phyloP scores from a whole-genome alignment of 495 filamentous ascomycete species.

The Aspergillus taichungensis region DNA sequence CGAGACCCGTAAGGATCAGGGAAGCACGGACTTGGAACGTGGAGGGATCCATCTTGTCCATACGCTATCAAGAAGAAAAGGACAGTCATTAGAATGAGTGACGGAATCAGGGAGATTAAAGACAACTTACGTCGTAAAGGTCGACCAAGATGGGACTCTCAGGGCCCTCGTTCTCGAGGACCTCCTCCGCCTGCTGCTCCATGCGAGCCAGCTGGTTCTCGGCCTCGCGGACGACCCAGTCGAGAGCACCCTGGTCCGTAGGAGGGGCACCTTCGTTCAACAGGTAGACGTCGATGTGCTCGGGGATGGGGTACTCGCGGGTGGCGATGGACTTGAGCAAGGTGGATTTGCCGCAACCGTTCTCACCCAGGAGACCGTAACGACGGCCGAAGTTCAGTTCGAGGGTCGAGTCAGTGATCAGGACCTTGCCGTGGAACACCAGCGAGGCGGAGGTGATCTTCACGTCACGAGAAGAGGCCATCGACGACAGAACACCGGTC shows the following conservation, averaged over 20 bases:
- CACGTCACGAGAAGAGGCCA: slow-evolving; percentile 76
- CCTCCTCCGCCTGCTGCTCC: slow-evolving; percentile 80
- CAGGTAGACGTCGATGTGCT: slow-evolving; percentile 97
- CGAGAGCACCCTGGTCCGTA: slow-evolving; percentile 78
- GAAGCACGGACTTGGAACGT: slow-evolving; percentile 97
- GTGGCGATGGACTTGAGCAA: slow-evolving; percentile 87
- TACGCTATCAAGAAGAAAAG: slow-evolving; percentile 51
- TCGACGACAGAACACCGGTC: slow-evolving; percentile 88
- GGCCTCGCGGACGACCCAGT: slow-evolving; percentile 95
- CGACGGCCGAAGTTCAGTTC: slow-evolving; percentile 89
- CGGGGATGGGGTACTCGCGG: slow-evolving; percentile 91
- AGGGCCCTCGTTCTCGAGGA: slow-evolving; percentile 83
- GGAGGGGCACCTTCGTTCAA: slow-evolving; percentile 96
- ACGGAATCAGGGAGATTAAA: not conserved
- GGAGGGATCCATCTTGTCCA: slow-evolving; percentile 99
- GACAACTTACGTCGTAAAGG: slow-evolving; percentile 79
- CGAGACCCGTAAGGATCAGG: slow-evolving; percentile 95
- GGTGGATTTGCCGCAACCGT: slow-evolving; percentile 98
- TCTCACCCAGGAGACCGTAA: slow-evolving; percentile 94
- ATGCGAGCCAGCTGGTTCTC: slow-evolving; percentile 86
- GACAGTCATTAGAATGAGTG: slow-evolving; percentile 19
- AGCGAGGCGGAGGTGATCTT: slow-evolving; percentile 92
- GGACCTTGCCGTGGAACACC: slow-evolving; percentile 95
- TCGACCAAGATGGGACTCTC: slow-evolving; percentile 89
- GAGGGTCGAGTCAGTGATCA: slow-evolving; percentile 85